phyloP scores from a whole-genome alignment of 179 eudicot species.

The Beta corolliflora region DNA sequence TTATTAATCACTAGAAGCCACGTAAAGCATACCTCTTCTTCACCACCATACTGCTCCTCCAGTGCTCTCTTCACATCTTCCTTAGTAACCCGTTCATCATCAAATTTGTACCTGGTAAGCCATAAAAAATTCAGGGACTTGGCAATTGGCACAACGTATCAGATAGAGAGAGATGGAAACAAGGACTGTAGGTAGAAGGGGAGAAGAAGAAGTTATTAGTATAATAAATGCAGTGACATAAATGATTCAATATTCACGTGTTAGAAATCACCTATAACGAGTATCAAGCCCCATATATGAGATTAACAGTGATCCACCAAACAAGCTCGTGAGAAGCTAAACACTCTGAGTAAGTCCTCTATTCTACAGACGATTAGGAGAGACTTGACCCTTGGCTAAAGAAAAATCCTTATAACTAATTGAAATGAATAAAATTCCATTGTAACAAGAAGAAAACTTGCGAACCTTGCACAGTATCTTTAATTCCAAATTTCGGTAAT shows the following conservation, averaged over 20 bases:
- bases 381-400: neutral
- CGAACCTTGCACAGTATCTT: too few species aligned
- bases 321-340: too few species aligned
- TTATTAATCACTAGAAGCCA: conserved; percentile 8
- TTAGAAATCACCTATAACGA: neutral
- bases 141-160: neutral
- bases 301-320: too few species aligned
- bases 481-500: too few species aligned
- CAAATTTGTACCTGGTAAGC: conserved; percentile 63
- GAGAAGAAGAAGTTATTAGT: neutral
- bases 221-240: neutral
- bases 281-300: neutral
- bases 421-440: too few species aligned
- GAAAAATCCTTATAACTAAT: too few species aligned
- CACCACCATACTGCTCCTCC: conserved; percentile 82
- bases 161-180: neutral
- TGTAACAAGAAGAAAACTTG: too few species aligned
- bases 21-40: conserved; percentile 58
- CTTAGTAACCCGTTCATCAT: conserved; percentile 76
- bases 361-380: too few species aligned
- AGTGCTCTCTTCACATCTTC: conserved; percentile 74
- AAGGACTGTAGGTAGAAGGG: neutral
- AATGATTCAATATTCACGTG: neutral
- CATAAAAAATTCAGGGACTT: neutral
- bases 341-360: too few species aligned